Evolutionary conservation across 495 filamentous ascomycete species (phyloP), one percentile per base, ranked within the genome.

Genomic region (Sporormia fimetaria): DNA sequence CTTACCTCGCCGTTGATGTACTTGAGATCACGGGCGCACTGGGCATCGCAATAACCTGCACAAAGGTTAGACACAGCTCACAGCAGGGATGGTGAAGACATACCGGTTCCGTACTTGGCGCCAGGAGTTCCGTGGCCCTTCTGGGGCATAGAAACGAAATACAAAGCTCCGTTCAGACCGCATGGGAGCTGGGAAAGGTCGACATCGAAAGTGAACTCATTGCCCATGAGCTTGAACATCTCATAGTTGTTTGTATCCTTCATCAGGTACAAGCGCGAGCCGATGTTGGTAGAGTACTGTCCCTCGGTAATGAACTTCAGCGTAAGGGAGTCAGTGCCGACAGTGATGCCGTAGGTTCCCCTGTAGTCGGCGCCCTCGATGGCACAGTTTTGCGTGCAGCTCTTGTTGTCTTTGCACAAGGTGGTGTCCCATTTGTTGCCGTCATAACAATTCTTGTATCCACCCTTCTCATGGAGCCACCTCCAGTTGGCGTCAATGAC

Each of bases 81-180:
- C 10, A 45, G 4, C 4, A 3, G 4, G 21, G 16, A 18, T 12
- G 28, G 2, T 3, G 29, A 6, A 7, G 9, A 33, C 37, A 6
- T 42, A 49, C 45, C 78, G 24, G 75, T 75, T 20, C 77, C 78
- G 58, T 79, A 81, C 14, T 63, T 57, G 6, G 76, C 74, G 12
- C 78, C 76, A 4, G 72, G 74, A 10, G 68, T 63, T 56, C 80
- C 81, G 25, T 32, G 31, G 21, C 70, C 54, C 9, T 60, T 53
- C 50, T 62, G 67, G 34, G 63, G 51, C 76, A 83, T 81, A 54
- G 78, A 72, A 17, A 70, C 70, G 27, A 81, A 66, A 57, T 80
- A 81, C 12, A 81, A 61, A 3, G 77, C 76, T 32, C 74, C 76
- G 59, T 81, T 81, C 65, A 78, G 69, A 4, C 78, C 78, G 52